Base-by-base conservation (phyloP, 176 grass and related monocot genomes). In the Calamus simplicifolius region DNA sequence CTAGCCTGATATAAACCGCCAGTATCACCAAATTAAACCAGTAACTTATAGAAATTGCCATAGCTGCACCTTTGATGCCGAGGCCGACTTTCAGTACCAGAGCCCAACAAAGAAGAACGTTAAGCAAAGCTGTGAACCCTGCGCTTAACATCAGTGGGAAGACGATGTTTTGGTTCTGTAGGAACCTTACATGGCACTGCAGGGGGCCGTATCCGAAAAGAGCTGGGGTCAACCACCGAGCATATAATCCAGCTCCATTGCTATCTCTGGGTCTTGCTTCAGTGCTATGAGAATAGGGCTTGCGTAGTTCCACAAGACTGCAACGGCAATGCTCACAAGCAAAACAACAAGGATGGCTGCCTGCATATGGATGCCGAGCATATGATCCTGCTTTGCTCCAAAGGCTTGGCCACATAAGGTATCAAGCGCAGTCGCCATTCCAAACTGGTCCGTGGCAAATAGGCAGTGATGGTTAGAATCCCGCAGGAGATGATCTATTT, bases 281-380 rank as follows among this genome's bases (percentile, higher is more conserved):
- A 83, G 78, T 25, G 88, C 19, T 5, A 88, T 64, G 54, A 94
- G 84, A 54, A 94, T 75, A 27, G 75, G 58, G 12, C 65, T 73
- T 3, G 84, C 79, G 77, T 63, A 88, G 4, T 26, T 76, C 73
- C 77, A 94, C 27, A 94, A 18, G 5, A 67, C 17, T 3, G 80
- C 74, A 5, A 94, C 67, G 6, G 69, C 71, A 16, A 82, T 61
- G 71, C 74, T 70, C 52, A 84, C 56, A 13, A 84, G 62, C 57
- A 73, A 70, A 23, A 94, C 77, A 27, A 88, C 72, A 6, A 94
- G 23, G 62, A 84, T 85, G 25, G 84, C 84, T 18, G 84, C 75
- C 73, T 94, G 89, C 64, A 77, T 85, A 74, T 88, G 73, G 18
- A 94, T 79, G 49, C 89, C 89, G 3, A 94, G 67, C 35, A 82